Evolutionary conservation across 2,329 filamentous ascomycete genomes (phyloP), one percentile per base, ranked within the genome.

Genomic region (Myriosclerotinia duriaeana): DNA sequence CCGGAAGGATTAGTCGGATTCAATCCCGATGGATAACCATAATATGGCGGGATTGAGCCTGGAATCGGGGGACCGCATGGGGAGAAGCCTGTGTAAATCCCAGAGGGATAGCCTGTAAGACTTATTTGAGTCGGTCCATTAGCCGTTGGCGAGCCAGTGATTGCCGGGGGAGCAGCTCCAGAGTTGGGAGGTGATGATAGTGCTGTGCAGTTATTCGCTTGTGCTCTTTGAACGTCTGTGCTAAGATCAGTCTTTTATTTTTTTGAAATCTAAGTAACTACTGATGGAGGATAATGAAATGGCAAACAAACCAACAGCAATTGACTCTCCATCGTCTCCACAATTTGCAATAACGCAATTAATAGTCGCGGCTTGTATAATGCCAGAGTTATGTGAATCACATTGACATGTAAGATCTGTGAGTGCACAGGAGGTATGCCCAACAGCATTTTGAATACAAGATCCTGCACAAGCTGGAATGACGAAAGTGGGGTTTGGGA

Each of bases 291-390:
- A 15, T n/a, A 9, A 3, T 36, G 11, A 14, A 46, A 46, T 20
- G 7, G 44, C 22, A 8, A 17, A 60, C 42, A 2, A 48, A 60
- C 56, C 56, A 38, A 60, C 14, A 60, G 56, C 56, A 15, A 60
- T 36, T 30, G 2, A 17, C 22, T 12, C 56, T 15, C 44, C 44
- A 17, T 60, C 5, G 11, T 22, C 44, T 12, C 56, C 56, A 17
- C 56, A 60, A 36, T 6, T 50, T 2, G 6, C 12, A 6, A 22
- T 0, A 22, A 60, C 26, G 22, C 56, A 60, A 50, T 48, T 48
- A 6, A 15, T 30, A 50, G 56, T 60, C 8, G 56, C 56, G 26
- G 15, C 2, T 30, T 60, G 56, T 20, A 60, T 60, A 17, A 11
- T 15, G 11, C 5, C 56, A 1, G 42, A 17, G 38, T 60, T 60